Percentiles rank a stretch among this genome's conserved stretches.
Conservation (phyloP, 148 eudicot genomes). For the Silene uniflora region DNA sequence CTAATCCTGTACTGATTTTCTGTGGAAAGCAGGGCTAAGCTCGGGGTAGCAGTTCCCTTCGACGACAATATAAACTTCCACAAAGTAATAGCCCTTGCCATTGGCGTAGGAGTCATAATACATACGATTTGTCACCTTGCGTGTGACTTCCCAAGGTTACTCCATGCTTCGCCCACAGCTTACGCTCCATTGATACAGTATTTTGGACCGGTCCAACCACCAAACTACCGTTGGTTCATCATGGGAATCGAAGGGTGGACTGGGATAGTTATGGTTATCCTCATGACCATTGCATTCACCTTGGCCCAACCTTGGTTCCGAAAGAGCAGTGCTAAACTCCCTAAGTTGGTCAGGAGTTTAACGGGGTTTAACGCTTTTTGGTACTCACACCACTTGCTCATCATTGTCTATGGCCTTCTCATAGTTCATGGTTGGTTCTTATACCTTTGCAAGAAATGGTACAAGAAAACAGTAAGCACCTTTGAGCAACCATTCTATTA, state of each 20-base stretch:
- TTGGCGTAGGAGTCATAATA: conserved; percentile 38
- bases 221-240: conserved; percentile 49
- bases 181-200: conserved; percentile 36
- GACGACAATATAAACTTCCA: conserved; percentile 56
- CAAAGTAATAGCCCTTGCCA: conserved; percentile 45
- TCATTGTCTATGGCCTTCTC: conserved; percentile 47
- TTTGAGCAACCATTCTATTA: too few relatives aligned
- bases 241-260: conserved; percentile 52
- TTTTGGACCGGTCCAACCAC: conserved; percentile 34
- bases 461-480: conserved; percentile 40
- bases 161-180: conserved; percentile 35
- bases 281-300: conserved; percentile 46
- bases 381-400: conserved; percentile 58
- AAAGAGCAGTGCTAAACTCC: conserved; percentile 38
- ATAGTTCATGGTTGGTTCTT: conserved; percentile 41
- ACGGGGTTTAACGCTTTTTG: conserved; percentile 62
- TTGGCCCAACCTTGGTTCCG: conserved; percentile 55
- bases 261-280: conserved; percentile 41
- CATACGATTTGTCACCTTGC: conserved; percentile 41
- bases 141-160: conserved; percentile 52
- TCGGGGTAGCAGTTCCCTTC: conserved; percentile 43
- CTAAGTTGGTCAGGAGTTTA: conserved; percentile 36
- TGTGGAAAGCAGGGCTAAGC: conserved; percentile 30
- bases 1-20: not conserved
- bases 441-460: conserved; percentile 40